These are phyloP conservation scores for Tremella mesenterica DNA, from an alignment of 768 basidiomycete genomes.

Conservation along the genomic window DNA sequence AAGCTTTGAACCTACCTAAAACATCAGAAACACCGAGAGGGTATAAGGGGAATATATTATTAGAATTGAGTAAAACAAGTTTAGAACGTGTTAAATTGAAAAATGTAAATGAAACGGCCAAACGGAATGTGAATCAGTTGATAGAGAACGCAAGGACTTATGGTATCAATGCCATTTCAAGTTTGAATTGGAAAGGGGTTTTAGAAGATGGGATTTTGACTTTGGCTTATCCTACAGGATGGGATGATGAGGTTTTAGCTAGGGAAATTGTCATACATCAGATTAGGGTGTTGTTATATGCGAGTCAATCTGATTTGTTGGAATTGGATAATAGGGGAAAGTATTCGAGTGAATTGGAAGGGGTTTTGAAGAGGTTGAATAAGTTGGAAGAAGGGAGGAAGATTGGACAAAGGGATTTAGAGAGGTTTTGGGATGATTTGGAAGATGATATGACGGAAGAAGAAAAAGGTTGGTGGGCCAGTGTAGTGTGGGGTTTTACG, in stretches of 20 bases:
- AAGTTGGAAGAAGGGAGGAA: conserved; percentile 9
- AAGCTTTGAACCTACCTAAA: conserved; percentile 27
- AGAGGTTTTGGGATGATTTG: conserved; percentile 25
- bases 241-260: conserved; percentile 34
- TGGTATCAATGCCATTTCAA: conserved; percentile 22
- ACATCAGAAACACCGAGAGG: conserved; percentile 17
- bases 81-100: conserved; percentile 22
- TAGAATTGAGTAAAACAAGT: conserved; percentile 19
- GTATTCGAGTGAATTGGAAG: conserved; percentile 10
- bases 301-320: conserved; percentile 11
- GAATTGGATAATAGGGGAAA: conserved; percentile 3
- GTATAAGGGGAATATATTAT: conserved; percentile 27
- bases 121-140: conserved; percentile 25
- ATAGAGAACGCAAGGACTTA: conserved; percentile 38
- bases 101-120: conserved; percentile 26
- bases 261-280: conserved; percentile 24
- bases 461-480: conserved; percentile 29
- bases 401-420: conserved; percentile 16
- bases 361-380: conserved; percentile 1
- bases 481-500: not conserved
- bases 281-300: conserved; percentile 18
- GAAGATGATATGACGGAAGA: conserved; percentile 27
- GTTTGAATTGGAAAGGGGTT: conserved; percentile 15
- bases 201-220: conserved; percentile 5
- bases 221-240: conserved; percentile 22